Base-by-base conservation (phyloP, 257 asterid species). In the Linaria vulgaris region DNA sequence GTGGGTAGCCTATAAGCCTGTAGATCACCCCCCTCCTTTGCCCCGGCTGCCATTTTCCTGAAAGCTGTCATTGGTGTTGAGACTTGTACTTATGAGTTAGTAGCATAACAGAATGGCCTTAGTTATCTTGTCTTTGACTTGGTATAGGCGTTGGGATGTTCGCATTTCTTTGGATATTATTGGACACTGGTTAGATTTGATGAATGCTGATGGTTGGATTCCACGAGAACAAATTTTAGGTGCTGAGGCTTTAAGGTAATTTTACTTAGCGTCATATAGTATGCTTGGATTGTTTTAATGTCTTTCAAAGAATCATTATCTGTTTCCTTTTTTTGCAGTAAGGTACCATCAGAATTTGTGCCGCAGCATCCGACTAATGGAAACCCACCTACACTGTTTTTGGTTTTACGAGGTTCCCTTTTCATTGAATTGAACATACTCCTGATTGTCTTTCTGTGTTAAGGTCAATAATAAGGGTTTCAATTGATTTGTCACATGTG, bases 141-240 rank as follows among this genome's bases (percentile, higher is more conserved):
- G 50, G 59, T 34, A 62, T 69, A 94, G 99, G 99, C 97, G 95
- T 66, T 94, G 99, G 97, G 99, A 94, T 80, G 76, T 82, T 72
- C 80, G 66, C 54, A 87, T 94, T 76, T 83, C 88, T 67, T 73
- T 94, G 84, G 99, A 94, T 71, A 85, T 94, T 15, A 63, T 94
- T 22, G 99, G 99, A 56, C 97, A 94, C 72, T 94, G 99, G 99
- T 73, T 94, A 71, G 97, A 94, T 73, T 82, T 94, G 78, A 90
- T 90, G 95, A 94, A 94, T 73, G 78, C 81, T 67, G 96, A 94
- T 79, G 99, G 99, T 64, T 94, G 99, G 97, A 94, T 94, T 72
- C 99, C 99, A 37, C 96, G 99, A 30, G 99, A 94, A 79, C 96
- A 90, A 74, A 94, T 94, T 73, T 81, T 94, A 81, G 99, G 99